phyloP scores from a whole-genome alignment of 2,329 filamentous ascomycete species.

The Aspergillus tubingensis region DNA sequence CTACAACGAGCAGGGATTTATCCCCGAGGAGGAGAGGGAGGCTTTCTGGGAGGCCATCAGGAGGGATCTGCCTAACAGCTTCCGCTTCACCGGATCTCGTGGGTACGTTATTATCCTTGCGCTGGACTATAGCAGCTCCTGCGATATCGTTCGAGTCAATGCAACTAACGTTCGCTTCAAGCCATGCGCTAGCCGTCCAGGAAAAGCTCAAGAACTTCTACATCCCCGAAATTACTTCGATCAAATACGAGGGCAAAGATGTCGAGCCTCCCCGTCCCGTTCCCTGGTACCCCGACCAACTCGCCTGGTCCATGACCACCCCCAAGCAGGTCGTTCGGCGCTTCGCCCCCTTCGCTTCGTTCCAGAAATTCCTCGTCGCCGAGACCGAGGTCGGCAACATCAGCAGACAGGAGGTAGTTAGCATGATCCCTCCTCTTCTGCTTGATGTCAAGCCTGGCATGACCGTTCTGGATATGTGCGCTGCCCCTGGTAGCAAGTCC shows the following conservation, averaged over 20 bases:
- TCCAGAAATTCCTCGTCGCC: constrained; percentile 96
- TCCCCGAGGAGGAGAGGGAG: constrained; percentile 75
- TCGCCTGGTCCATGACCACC: constrained; percentile 98
- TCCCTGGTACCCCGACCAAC: constrained; percentile 88
- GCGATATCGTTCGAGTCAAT: constrained; percentile 2
- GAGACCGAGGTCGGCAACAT: constrained; percentile 98
- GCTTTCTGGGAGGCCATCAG: constrained; percentile 83
- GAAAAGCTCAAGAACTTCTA: constrained; percentile 84
- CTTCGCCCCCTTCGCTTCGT: constrained; percentile 89
- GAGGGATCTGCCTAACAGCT: constrained; percentile 91
- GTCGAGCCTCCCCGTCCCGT: constrained; percentile 83
- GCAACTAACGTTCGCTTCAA: constrained; percentile 36
- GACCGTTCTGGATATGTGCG: constrained; percentile 92
- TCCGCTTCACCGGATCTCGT: constrained; percentile 94
- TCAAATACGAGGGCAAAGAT: constrained; percentile 77
- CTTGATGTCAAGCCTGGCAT: constrained; percentile 90
- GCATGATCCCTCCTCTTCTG: constrained; percentile 95
- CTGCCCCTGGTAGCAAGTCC: constrained; percentile 94
- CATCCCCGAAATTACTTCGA: constrained; percentile 84
- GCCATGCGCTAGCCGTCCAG: constrained; percentile 89
- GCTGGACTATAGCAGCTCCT: not conserved
- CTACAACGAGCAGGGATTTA: constrained; percentile 76
- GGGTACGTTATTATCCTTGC: constrained; percentile 56
- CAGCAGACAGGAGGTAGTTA: constrained; percentile 94
- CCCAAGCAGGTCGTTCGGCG: constrained; percentile 94